These are phyloP conservation scores for Gloeopeniophorella convolvens DNA, from an alignment of 768 basidiomycete genomes.

Conservation along the genomic window DNA sequence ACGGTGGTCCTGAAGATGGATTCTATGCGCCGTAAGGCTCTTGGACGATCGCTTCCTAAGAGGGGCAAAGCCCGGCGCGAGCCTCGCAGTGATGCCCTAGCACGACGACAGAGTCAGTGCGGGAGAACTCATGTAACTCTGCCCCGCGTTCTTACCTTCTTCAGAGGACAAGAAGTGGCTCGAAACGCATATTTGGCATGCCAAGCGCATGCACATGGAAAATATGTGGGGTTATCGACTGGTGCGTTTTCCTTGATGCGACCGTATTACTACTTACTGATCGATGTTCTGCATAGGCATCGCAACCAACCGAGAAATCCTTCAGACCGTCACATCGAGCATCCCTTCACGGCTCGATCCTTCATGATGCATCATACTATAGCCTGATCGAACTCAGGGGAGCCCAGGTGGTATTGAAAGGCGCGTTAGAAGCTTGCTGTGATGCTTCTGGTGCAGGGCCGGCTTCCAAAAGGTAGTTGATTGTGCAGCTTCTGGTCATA, in stretches of 20 bases:
- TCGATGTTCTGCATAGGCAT: constrained; percentile 44
- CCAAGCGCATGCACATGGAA: constrained; percentile 94
- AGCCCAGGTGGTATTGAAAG: constrained; percentile 45
- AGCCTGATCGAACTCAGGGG: constrained; percentile 71
- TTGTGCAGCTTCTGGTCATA: neutral
- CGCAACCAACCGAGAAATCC: constrained; percentile 85
- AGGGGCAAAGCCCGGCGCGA: constrained; percentile 54
- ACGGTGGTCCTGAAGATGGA: constrained; percentile 40
- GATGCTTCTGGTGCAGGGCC: constrained; percentile 59
- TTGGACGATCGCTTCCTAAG: constrained; percentile 47
- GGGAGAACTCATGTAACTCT: neutral
- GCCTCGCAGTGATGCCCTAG: constrained; percentile 52
- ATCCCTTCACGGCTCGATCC: constrained; percentile 72
- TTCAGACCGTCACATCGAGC: constrained; percentile 91
- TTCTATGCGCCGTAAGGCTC: constrained; percentile 35
- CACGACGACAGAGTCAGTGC: constrained; percentile 66
- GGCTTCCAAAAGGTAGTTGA: constrained; percentile 50
- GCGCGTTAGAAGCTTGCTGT: constrained; percentile 47
- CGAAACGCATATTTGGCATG: constrained; percentile 96
- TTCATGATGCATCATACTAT: constrained; percentile 88
- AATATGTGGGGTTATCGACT: constrained; percentile 89
- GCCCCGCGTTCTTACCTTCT: neutral
- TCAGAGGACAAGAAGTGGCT: constrained; percentile 87
- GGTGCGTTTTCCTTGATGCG: constrained; percentile 34
- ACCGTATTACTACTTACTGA: neutral